Base-by-base conservation (phyloP, 2,329 filamentous ascomycete species). In the Botrytis cinerea region DNA sequence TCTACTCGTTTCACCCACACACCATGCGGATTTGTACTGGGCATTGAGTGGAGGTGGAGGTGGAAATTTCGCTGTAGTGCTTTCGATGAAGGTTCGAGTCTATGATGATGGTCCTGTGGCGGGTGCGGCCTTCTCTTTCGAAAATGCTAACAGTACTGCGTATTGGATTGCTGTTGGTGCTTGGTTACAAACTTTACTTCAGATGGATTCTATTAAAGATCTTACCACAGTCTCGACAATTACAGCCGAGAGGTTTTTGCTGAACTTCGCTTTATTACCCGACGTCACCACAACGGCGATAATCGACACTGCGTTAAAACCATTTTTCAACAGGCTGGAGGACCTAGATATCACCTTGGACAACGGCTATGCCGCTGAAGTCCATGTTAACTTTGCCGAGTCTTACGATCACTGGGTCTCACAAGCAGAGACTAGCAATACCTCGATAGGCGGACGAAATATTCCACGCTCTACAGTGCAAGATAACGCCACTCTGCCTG, bases 11-110 rank as follows among this genome's bases (percentile, higher is more conserved):
- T 83, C 80, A n/a, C 78, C 79, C 35, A 80, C 79, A 32, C 74
- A 81, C 40, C 82, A 87, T 73, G 51, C 81, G 1, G 85, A 87
- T 61, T 79, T 87, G 2, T 87, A 83, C 80, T 86, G 84, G 84
- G 86, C 85, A 3, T 81, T 87, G 57, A 80, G 84, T 16, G 86
- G 86, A 38, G 85, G 83, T 16, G 84, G 84, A n/a, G 81, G 80
- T 32, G 83, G 81, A 60, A 85, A 83, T 10, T 86, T 82, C 71
- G 85, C 84, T 1, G 82, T 86, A 18, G 83, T 85, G 35, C 73
- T 70, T 12, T 74, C 73, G 22, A 66, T 64, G 28, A 69, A 51
- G 20, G 25, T 74, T n/a, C 70, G 73, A 45, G 28, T 70, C 20
- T 51, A 74, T n/a, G 10, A 20, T 9, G 48, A 69, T 57, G 48